A percentile compares a stretch with the other conserved stretches of the same genome.
Evolutionary conservation across 768 basidiomycete species (phyloP).

Genomic region (Leucosporidium scottii): DNA sequence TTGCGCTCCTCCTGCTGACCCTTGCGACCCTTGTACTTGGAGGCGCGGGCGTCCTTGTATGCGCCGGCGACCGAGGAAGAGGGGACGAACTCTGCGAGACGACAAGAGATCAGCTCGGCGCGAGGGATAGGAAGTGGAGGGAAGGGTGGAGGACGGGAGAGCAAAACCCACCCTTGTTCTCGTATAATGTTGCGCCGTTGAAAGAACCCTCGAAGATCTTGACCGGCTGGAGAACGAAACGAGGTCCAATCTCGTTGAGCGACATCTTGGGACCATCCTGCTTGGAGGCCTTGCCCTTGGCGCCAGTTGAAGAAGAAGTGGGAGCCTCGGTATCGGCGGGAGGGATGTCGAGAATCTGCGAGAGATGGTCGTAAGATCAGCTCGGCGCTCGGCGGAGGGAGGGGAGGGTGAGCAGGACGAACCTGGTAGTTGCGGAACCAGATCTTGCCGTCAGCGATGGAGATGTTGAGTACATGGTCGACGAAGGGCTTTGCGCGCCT

Average conservation of each 20-base stretch:
- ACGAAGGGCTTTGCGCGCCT: conserved; percentile 92
- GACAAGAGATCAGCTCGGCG: not conserved
- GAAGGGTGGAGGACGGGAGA: not conserved
- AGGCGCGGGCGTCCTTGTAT: conserved; percentile 62
- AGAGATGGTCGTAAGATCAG: not conserved
- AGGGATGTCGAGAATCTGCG: conserved; percentile 65
- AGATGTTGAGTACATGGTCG: conserved; percentile 95
- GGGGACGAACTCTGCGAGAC: conserved; percentile 74
- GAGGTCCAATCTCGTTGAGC: conserved; percentile 93
- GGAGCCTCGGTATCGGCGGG: conserved; percentile 23
- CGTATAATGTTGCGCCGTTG: conserved; percentile 86
- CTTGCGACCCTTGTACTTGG: conserved; percentile 75
- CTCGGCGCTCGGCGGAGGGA: not conserved
- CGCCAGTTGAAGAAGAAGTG: conserved; percentile 55
- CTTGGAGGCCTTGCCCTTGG: conserved; percentile 61
- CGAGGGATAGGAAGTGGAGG: not conserved
- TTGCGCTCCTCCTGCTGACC: conserved; percentile 62
- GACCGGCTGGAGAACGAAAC: conserved; percentile 94
- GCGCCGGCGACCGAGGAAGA: conserved; percentile 72
- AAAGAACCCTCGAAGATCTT: conserved; percentile 98
- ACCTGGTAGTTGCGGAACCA: conserved; percentile 99
- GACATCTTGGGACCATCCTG: conserved; percentile 60
- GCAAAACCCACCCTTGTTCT: conserved; percentile 69
- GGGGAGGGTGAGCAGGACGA: not conserved
- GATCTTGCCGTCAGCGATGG: conserved; percentile 87